Conservation (phyloP, 2,329 filamentous ascomycete genomes). For the Penicillium vulpinum region DNA sequence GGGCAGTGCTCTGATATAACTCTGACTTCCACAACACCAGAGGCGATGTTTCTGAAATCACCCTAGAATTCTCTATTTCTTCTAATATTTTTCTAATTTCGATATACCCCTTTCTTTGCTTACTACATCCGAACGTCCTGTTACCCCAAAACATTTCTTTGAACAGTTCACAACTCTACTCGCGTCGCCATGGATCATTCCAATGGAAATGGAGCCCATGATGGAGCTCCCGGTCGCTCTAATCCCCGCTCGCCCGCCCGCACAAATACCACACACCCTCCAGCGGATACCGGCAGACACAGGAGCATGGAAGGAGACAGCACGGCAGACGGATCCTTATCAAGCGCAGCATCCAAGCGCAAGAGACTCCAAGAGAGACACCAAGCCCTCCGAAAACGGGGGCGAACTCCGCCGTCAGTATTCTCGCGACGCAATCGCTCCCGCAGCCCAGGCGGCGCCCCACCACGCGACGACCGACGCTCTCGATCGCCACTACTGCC, state of each 20-base stretch:
- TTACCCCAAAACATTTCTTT: background rate
- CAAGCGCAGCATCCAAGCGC: slow-evolving; percentile 38
- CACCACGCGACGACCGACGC: slow-evolving; percentile 32
- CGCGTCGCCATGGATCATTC: slow-evolving; percentile 2
- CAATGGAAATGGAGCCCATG: background rate
- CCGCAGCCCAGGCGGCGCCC: slow-evolving; percentile 21
- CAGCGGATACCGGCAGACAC: slow-evolving; percentile 7
- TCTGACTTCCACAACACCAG: background rate
- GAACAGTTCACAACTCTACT: background rate
- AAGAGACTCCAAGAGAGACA: slow-evolving; percentile 42
- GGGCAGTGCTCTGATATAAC: background rate
- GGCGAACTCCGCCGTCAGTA: slow-evolving; percentile 39
- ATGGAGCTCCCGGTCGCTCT: background rate
- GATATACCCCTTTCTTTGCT: background rate
- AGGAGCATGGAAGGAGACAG: slow-evolving; percentile 24
- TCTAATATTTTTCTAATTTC: background rate
- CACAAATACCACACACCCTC: background rate
- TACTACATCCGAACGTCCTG: background rate
- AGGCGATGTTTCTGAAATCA: background rate
- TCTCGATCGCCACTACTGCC: slow-evolving; percentile 46
- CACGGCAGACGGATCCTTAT: slow-evolving; percentile 23
- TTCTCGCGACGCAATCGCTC: slow-evolving; percentile 43
- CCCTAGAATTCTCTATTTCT: background rate
- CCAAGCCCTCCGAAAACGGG: slow-evolving; percentile 38
- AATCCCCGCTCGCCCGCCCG: background rate